phyloP scores from a whole-genome alignment of 108 stramenopile species.

The Skeletonema potamos region DNA sequence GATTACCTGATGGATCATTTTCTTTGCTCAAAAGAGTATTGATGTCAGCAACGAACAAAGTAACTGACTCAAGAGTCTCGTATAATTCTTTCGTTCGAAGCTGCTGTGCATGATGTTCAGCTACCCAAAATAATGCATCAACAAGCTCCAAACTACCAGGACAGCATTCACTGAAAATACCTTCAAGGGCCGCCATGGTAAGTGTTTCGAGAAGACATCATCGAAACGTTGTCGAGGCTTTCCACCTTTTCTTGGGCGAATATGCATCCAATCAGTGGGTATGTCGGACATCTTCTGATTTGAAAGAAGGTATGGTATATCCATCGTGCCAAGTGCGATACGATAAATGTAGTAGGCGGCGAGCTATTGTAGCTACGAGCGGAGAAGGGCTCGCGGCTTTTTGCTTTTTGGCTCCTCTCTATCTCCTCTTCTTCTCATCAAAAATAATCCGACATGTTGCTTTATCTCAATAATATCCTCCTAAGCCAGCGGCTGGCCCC shows the following conservation, averaged over 20 bases:
- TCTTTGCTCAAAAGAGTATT: constrained; percentile 7
- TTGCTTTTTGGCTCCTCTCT: too few species aligned
- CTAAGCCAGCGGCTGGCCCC: background rate
- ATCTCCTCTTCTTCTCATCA: too few species aligned
- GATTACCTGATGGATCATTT: background rate
- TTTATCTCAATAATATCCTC: background rate
- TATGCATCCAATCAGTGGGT: constrained; percentile 13
- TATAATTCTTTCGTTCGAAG: constrained; percentile 14
- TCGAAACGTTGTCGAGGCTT: constrained; percentile 10
- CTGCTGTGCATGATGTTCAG: background rate
- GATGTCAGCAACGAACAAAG: constrained; percentile 11
- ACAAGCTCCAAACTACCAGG: constrained; percentile 10
- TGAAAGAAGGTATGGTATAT: too few species aligned
- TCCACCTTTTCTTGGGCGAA: constrained; percentile 5
- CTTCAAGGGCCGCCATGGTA: background rate
- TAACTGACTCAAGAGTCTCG: constrained; percentile 13
- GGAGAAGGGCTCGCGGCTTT: too few species aligned
- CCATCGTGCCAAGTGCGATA: too few species aligned
- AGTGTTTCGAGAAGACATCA: background rate
- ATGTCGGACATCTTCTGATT: constrained; percentile 2
- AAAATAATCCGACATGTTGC: background rate
- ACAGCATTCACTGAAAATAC: constrained; percentile 2
- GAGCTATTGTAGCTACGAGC: too few species aligned
- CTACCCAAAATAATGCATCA: constrained; percentile 14
- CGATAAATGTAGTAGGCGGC: too few species aligned